Base-by-base conservation (phyloP, 2,329 filamentous ascomycete species). In the Colletotrichum sp. region DNA sequence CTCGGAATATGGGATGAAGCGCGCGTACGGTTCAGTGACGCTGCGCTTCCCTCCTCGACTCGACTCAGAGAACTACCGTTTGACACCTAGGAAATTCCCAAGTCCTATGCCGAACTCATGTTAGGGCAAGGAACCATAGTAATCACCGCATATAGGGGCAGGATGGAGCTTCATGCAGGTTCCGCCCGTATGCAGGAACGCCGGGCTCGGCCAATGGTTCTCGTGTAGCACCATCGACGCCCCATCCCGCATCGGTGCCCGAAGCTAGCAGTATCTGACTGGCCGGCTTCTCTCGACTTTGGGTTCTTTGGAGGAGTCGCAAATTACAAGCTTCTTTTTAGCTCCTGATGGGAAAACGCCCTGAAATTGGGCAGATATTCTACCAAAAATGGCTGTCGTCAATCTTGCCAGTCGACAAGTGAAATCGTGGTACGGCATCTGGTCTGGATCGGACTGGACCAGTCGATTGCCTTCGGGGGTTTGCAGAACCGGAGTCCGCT, bases 171-270 rank as follows among this genome's bases (percentile, higher is more conserved):
- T 74, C 56, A 69, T 69, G 73, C 64, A 58, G 58, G 64, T 73
- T 75, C 70, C 70, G 70, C 74, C 58, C 9, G 27, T 64, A 74
- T 74, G 70, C 74, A 75, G 74, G 73, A 73, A 73, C 74, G 34
- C 32, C 27, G 30, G 64, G 58, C 70, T 65, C 39, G 48, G 64
- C 70, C 73, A 75, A 73, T 68, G 34, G 22, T 43, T 60, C 43
- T 34, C 32, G 66, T 56, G 16, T 16, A 70, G 30, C 25, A 56
- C 34, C 56, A 32, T 30, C 30, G n/a, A n/a, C 70, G 62, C 62
- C 62, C 69, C 74, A 39, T 61, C 34, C 27, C 52, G 16, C 30
- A 22, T 60, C 25, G 55, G 16, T 60, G 66, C 30, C 27, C 55
- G 18, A 25, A 61, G 58, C 34, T 52, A 43, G 25, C 55, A 22